Conservation (phyloP, 208 protist genomes). For the Eutreptiella sp. region DNA sequence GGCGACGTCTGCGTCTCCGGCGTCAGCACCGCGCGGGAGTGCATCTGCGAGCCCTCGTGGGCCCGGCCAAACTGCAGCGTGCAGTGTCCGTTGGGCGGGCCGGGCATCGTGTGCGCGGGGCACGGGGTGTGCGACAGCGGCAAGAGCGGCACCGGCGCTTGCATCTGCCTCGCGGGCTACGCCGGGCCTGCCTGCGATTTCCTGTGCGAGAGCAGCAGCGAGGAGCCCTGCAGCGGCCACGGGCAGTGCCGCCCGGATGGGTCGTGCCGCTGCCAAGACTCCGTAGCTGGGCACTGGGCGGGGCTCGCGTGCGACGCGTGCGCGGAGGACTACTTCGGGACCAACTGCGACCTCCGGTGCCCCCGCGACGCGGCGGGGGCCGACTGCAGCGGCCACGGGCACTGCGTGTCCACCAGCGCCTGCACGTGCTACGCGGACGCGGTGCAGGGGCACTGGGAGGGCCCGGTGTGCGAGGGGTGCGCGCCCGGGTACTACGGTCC, state of each 20-base stretch:
- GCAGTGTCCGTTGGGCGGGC: constrained; percentile 3
- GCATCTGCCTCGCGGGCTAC: constrained; percentile 18
- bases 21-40: no score
- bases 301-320: no score
- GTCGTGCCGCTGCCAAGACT: no score
- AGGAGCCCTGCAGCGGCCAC: neutral
- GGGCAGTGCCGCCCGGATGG: no score
- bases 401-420: constrained; percentile 9
- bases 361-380: neutral
- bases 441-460: constrained; percentile 1
- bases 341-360: constrained; percentile 4
- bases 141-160: constrained; percentile 2
- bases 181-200: constrained; percentile 17
- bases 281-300: no score
- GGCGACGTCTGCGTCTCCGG: neutral
- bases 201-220: neutral
- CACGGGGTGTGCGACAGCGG: constrained; percentile 25
- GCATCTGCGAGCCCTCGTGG: no score
- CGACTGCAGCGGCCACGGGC: constrained; percentile 10
- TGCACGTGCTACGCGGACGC: constrained; percentile 24
- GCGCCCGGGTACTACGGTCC: constrained; percentile 12
- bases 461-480: constrained; percentile 8
- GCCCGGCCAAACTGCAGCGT: no score
- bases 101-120: constrained; percentile 2
- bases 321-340: no score